Percentiles rank a stretch among this genome's conserved stretches.
phyloP scores from a whole-genome alignment of 306 rosid genomes.

The Hippophae rhamnoides region DNA sequence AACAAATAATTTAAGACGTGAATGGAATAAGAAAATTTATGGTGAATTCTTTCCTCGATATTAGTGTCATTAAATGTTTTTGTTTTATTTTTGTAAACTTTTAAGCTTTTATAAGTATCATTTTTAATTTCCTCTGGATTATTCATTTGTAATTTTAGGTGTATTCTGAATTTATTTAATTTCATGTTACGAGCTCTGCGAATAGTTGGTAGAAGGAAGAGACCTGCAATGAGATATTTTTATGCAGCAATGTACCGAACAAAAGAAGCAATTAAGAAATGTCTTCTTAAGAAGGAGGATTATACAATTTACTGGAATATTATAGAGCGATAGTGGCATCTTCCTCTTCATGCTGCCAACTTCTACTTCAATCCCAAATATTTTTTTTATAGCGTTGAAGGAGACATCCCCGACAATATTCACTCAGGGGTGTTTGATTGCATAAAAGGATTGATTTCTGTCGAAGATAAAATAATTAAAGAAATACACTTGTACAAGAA shows the following conservation, averaged over 20 bases:
- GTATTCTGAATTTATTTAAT: no score
- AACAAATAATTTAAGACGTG: no score
- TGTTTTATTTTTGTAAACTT: no score
- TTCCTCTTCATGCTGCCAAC: conserved; percentile 86
- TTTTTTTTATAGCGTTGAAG: conserved; percentile 73
- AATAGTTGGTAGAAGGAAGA: conserved; percentile 55
- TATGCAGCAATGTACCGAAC: conserved; percentile 76
- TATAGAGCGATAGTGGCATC: conserved; percentile 59
- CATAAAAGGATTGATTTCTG: conserved; percentile 83
- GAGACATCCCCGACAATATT: conserved; percentile 53
- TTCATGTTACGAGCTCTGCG: conserved; percentile 32
- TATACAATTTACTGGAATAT: conserved; percentile 79
- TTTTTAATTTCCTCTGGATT: no score
- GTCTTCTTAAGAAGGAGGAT: conserved; percentile 59
- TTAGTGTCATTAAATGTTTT: no score
- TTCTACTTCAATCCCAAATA: conserved; percentile 75
- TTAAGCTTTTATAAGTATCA: no score
- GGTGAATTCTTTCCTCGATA: no score
- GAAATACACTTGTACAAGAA: conserved; percentile 67
- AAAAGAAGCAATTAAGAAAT: conserved; percentile 75
- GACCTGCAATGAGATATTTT: conserved; percentile 79
- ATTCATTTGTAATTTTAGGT: no score
- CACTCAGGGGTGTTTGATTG: conserved; percentile 71
- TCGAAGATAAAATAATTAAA: conserved; percentile 77
- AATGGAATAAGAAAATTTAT: no score